Base-by-base conservation (phyloP, 2,329 filamentous ascomycete species). In the Trichophyton verrucosum region DNA sequence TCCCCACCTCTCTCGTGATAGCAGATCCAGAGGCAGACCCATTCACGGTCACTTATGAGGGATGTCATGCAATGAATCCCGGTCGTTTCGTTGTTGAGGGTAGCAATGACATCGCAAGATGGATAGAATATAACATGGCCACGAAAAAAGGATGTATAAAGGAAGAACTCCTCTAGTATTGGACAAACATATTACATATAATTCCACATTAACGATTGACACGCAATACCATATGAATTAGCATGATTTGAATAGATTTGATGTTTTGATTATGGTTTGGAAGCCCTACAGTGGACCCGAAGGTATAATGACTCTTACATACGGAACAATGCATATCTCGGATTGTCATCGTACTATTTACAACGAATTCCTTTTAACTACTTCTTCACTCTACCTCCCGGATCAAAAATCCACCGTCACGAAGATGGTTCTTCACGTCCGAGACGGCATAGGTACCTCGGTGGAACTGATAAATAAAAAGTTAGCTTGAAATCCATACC, bases 31-130 rank as follows among this genome's bases (percentile, higher is more conserved):
- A 91, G 47, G 86, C 87, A 8, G 86, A 88, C 13, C 81, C 90
- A 0, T 99, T 96, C 69, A 87, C 87, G 60, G 78, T 96, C 65
- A 95, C 89, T 13, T 97, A 97, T 70, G 92, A 96, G 73, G 92
- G 91, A 0, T 97, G 94, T 70, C 89, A 94, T 75, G 91, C 96
- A 38, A 86, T 99, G 82, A 99, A 99, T 71, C 91, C 94, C 0
- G 90, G 91, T 4, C 80, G 82, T 57, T 74, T 99, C 57, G 80
- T 95, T 24, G 85, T 89, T 0, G 77, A 82, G 0, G 86, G 86
- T 0, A 80, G 85, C 59, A 82, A 84, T 64, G 84, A 85, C 3
- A 82, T 86, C 5, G 88, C 85, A 4, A 81, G 86, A 64, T 97
- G 94, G 92, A 80, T 92, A 1, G 94, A 97, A 76, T 97, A 92